A percentile compares a stretch with the other conserved stretches of the same genome.
These are phyloP conservation scores for Arachis stenosperma DNA, from an alignment of 306 rosid species.

Conservation along the genomic window DNA sequence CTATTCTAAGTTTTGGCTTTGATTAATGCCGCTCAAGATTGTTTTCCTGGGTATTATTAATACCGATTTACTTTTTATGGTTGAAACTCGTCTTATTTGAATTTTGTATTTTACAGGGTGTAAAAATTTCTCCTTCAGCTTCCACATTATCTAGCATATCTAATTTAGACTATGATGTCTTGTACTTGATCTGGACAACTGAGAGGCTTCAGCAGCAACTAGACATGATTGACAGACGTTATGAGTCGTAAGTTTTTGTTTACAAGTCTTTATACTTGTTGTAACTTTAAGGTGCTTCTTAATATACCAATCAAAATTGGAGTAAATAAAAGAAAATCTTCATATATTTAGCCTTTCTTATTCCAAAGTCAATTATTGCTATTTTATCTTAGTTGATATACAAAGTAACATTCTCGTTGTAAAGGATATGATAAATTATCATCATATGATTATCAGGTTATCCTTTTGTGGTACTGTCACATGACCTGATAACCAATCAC, in stretches of 20 bases:
- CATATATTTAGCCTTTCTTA: constrained; percentile 19
- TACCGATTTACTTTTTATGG: constrained; percentile 27
- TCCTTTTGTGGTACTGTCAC: constrained; percentile 11
- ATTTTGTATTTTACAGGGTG: constrained; percentile 62
- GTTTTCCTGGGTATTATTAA: constrained; percentile 16
- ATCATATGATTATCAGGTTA: constrained; percentile 4
- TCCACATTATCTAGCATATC: constrained; percentile 58
- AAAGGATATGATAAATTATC: constrained; percentile 11
- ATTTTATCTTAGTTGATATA: constrained; percentile 1
- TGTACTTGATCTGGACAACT: constrained; percentile 66
- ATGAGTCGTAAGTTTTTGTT: constrained; percentile 57
- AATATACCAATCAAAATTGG: constrained; percentile 20
- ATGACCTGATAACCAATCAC: background rate
- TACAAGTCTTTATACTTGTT: constrained; percentile 23
- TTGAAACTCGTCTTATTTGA: constrained; percentile 25
- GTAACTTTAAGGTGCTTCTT: background rate
- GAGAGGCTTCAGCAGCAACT: constrained; percentile 90
- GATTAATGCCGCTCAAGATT: constrained; percentile 20
- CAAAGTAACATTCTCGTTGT: background rate
- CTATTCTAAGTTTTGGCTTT: background rate
- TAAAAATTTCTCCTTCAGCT: constrained; percentile 69
- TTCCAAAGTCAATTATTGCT: constrained; percentile 9
- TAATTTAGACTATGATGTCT: constrained; percentile 66
- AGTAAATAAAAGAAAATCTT: constrained; percentile 26
- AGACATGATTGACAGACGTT: constrained; percentile 71